Percentiles rank a stretch among this genome's conserved stretches.
These are phyloP conservation scores for Neurospora sp. DNA, from an alignment of 495 filamentous ascomycete genomes.

Conservation along the genomic window DNA sequence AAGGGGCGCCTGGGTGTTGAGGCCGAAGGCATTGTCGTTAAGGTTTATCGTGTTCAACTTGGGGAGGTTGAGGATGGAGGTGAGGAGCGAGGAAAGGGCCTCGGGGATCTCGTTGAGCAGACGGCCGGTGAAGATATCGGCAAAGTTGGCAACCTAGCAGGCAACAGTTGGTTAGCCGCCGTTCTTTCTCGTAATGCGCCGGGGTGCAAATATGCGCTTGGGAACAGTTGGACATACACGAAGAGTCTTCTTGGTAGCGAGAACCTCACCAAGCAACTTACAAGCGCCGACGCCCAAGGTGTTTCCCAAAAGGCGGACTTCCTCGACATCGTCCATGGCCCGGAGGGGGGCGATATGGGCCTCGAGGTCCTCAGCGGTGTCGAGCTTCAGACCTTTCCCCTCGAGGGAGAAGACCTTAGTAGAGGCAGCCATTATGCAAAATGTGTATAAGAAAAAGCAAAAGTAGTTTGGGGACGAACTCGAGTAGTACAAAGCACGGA, in stretches of 20 bases:
- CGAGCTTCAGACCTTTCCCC: constrained; percentile 82
- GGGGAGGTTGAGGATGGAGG: constrained; percentile 70
- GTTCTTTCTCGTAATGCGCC: not conserved
- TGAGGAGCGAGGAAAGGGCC: constrained; percentile 75
- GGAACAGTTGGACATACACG: constrained; percentile 36
- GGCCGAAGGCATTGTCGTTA: constrained; percentile 94
- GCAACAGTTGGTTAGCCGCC: constrained; percentile 11
- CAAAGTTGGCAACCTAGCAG: constrained; percentile 68
- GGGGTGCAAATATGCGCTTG: not conserved
- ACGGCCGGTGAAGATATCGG: constrained; percentile 94
- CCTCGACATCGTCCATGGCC: constrained; percentile 64
- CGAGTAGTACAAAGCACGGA: not conserved
- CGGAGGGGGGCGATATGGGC: constrained; percentile 68
- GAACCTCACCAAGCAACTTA: constrained; percentile 66
- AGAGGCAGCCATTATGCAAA: constrained; percentile 31
- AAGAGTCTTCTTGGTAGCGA: constrained; percentile 70
- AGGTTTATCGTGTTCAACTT: constrained; percentile 86
- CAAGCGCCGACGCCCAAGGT: constrained; percentile 84
- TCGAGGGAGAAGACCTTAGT: constrained; percentile 79
- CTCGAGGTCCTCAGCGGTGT: constrained; percentile 76
- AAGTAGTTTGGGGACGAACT: not conserved
- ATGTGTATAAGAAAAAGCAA: not conserved
- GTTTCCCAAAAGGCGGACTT: constrained; percentile 77
- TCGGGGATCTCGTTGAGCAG: constrained; percentile 89
- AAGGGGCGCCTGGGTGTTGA: constrained; percentile 76